Percentiles rank a stretch among this genome's conserved stretches.
phyloP scores from a whole-genome alignment of 2,329 filamentous ascomycete genomes.

The Pseudofabraea citricarpa region DNA sequence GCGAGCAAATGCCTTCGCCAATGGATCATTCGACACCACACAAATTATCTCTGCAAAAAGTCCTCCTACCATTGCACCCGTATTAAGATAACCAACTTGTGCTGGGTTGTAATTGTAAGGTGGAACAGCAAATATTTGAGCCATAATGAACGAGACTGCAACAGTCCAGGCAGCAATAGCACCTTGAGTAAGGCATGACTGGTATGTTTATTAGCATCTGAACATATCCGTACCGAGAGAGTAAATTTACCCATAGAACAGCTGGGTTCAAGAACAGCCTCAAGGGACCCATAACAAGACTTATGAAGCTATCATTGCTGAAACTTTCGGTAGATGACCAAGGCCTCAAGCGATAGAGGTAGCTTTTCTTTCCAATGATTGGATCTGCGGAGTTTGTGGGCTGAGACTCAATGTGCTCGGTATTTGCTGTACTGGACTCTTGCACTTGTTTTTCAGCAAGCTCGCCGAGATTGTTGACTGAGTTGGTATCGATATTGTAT shows the following conservation, averaged over 20 bases:
- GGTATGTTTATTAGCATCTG: too few relatives aligned
- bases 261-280: slow-evolving; percentile 42
- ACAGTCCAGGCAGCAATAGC: slow-evolving; percentile 38
- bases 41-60: slow-evolving; percentile 16
- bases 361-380: background rate
- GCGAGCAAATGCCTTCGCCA: background rate
- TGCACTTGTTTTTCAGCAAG: background rate
- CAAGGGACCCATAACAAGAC: slow-evolving; percentile 35
- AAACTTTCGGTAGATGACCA: slow-evolving; percentile 21
- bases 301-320: slow-evolving; percentile 29
- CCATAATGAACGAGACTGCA: slow-evolving; percentile 34
- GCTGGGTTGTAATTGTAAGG: slow-evolving; percentile 39
- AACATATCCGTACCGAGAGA: slow-evolving; percentile 32
- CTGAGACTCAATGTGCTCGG: background rate
- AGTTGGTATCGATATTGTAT: slow-evolving; percentile 5
- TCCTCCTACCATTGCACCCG: slow-evolving; percentile 33
- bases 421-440: background rate
- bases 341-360: background rate
- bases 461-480: background rate
- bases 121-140: slow-evolving; percentile 40
- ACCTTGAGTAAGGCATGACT: too few relatives aligned
- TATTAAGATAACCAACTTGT: slow-evolving; percentile 35
- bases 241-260: slow-evolving; percentile 41
- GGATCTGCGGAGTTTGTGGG: background rate
- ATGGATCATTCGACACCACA: background rate